phyloP scores from a whole-genome alignment of 176 grass and related monocot genomes.

The Triticum timopheevii region DNA sequence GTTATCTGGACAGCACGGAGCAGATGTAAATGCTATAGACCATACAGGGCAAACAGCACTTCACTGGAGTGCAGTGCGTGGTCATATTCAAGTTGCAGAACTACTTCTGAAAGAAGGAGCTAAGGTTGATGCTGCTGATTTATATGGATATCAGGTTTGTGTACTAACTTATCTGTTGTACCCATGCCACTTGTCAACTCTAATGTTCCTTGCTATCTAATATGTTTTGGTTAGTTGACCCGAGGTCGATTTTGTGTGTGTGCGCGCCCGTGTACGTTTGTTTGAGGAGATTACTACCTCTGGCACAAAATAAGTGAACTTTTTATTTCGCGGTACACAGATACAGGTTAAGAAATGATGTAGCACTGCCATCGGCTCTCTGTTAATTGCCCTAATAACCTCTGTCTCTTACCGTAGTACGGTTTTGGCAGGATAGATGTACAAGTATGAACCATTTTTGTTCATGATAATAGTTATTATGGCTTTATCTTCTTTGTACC shows the following conservation, averaged over 20 bases:
- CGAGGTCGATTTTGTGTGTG: not conserved
- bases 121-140: slow-evolving; percentile 79
- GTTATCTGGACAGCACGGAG: slow-evolving; percentile 73
- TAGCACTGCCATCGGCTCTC: not conserved
- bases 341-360: slow-evolving; percentile 21
- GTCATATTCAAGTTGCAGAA: slow-evolving; percentile 87
- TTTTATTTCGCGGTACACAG: not conserved
- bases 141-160: slow-evolving; percentile 86
- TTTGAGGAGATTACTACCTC: not conserved
- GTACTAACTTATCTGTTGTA: slow-evolving; percentile 13
- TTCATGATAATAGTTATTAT: slow-evolving; percentile 6
- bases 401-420: slow-evolving; percentile 2
- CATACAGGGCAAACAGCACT: slow-evolving; percentile 91
- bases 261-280: not conserved
- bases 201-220: not conserved
- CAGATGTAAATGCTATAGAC: slow-evolving; percentile 76
- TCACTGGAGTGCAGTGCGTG: slow-evolving; percentile 93
- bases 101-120: slow-evolving; percentile 91
- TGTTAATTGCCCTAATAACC: not conserved
- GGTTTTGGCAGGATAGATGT: slow-evolving; percentile 32
- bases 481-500: not conserved
- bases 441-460: not conserved
- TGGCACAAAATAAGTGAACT: not conserved
- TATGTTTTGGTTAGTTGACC: slow-evolving; percentile 17
- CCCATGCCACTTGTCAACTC: not conserved